phyloP scores from a whole-genome alignment of 805 yeast genomes.

The Candida schatavii region DNA sequence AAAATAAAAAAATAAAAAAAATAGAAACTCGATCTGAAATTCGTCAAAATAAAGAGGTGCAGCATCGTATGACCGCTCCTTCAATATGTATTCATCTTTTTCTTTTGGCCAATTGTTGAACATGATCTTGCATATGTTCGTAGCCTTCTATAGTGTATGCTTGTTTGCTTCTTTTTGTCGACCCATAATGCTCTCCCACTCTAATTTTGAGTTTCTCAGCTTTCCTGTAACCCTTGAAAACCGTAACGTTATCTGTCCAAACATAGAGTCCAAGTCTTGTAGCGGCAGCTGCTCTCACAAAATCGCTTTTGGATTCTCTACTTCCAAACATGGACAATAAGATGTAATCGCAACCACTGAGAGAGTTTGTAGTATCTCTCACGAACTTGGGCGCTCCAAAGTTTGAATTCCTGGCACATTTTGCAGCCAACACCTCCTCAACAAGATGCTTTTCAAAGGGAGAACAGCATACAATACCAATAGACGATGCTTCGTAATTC shows the following conservation, averaged over 20 bases:
- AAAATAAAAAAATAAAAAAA: too few relatives aligned
- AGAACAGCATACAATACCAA: conserved; percentile 42
- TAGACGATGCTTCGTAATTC: conserved; percentile 37
- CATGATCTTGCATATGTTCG: conserved; percentile 20
- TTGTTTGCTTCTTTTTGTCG: conserved; percentile 6
- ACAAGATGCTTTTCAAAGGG: conserved; percentile 41
- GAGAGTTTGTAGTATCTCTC: background rate
- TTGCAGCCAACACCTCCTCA: conserved; percentile 18
- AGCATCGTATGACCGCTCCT: background rate
- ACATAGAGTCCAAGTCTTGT: conserved; percentile 31
- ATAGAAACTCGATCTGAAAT: background rate
- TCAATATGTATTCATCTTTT: too few relatives aligned
- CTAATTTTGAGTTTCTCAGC: conserved; percentile 12
- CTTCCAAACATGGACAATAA: conserved; percentile 22
- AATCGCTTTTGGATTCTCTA: conserved; percentile 24
- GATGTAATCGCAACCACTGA: conserved; percentile 19
- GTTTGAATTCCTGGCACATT: conserved; percentile 3
- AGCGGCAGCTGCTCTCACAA: conserved; percentile 27
- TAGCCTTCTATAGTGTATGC: conserved; percentile 15
- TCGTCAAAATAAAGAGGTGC: too few relatives aligned
- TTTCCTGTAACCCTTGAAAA: conserved; percentile 5
- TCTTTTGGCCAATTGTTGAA: conserved; percentile 18
- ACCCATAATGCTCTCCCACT: conserved; percentile 12
- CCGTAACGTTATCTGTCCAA: conserved; percentile 8
- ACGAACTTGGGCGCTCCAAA: background rate